Conservation (phyloP, 768 basidiomycete species). For the Boletales sp. region DNA sequence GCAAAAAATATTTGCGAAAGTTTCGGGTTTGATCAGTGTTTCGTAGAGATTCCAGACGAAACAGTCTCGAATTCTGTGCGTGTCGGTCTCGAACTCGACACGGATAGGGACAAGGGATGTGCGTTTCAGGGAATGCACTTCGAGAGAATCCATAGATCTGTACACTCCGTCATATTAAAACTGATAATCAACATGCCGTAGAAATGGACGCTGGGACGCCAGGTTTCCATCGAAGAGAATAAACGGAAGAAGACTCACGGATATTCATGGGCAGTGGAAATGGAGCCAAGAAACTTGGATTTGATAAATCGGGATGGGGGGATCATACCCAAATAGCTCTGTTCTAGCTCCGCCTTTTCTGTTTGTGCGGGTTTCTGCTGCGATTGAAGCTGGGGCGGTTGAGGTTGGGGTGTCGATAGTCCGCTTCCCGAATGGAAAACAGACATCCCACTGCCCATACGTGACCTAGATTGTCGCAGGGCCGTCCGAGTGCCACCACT, state of each 20-base stretch:
- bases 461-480: constrained; percentile 43
- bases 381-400: constrained; percentile 12
- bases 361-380: constrained; percentile 20
- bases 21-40: constrained; percentile 75
- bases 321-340: constrained; percentile 85
- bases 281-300: constrained; percentile 50
- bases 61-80: constrained; percentile 87
- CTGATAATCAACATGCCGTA: constrained; percentile 13
- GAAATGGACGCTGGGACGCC: constrained; percentile 13
- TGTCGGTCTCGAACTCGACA: constrained; percentile 92
- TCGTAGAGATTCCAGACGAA: constrained; percentile 97
- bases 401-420: constrained; percentile 32
- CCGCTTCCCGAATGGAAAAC: constrained; percentile 55
- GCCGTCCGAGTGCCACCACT: constrained; percentile 61
- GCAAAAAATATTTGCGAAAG: constrained; percentile 85
- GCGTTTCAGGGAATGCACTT: constrained; percentile 52
- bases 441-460: constrained; percentile 46
- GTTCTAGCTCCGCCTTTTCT: constrained; percentile 67
- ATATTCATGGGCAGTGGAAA: constrained; percentile 67
- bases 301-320: constrained; percentile 79
- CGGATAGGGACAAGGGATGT: constrained; percentile 82
- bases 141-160: constrained; percentile 64
- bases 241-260: constrained; percentile 51
- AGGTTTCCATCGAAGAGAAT: constrained; percentile 5
- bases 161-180: constrained; percentile 15